These are phyloP conservation scores for Penicillium lagena DNA, from an alignment of 495 filamentous ascomycete genomes.

Conservation along the genomic window DNA sequence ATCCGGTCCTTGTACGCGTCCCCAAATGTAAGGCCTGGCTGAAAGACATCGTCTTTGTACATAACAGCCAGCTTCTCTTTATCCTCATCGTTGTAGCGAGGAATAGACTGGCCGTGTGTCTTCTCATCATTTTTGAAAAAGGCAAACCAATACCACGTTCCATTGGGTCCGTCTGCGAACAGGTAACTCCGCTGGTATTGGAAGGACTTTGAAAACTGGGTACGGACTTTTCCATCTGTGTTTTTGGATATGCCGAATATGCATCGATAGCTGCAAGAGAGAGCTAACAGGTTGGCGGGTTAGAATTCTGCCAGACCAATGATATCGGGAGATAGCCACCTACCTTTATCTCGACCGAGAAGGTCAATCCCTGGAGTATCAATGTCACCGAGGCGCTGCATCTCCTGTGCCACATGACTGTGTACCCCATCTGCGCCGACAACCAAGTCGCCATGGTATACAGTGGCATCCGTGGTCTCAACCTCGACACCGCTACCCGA, in stretches of 20 bases:
- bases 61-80: conserved; percentile 6
- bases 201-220: conserved; percentile 1
- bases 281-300: neutral
- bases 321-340: no score
- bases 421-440: conserved; percentile 48
- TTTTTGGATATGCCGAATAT: conserved; percentile 30
- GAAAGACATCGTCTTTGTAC: conserved; percentile 14
- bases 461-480: conserved; percentile 27
- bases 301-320: no score
- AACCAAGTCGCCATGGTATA: conserved; percentile 34
- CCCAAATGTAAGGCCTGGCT: conserved; percentile 21
- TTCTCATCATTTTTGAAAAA: conserved; percentile 17
- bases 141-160: conserved; percentile 30
- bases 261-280: conserved; percentile 6
- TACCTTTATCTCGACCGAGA: no score
- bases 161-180: conserved; percentile 8
- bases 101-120: conserved; percentile 8
- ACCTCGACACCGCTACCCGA: conserved; percentile 18
- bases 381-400: conserved; percentile 25
- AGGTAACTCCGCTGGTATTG: conserved; percentile 16
- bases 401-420: conserved; percentile 30
- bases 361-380: neutral
- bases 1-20: conserved; percentile 27
- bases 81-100: conserved; percentile 28
- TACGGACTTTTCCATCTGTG: neutral